Base-by-base conservation (phyloP, 805 yeast species). In the Clavispora phyllophila region DNA sequence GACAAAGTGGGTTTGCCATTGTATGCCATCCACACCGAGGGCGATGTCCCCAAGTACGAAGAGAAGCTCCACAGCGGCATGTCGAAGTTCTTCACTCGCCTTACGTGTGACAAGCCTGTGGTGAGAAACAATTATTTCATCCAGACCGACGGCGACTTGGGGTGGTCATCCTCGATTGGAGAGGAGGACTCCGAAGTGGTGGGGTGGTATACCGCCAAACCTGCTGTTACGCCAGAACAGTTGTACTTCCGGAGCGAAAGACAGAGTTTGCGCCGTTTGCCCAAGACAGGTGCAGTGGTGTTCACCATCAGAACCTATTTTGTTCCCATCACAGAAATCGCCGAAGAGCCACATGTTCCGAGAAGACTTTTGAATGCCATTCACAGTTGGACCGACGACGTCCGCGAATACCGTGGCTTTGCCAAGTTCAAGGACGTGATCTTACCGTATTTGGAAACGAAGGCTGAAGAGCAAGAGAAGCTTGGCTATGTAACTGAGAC, bases 221-320 rank as follows among this genome's bases (percentile, higher is more conserved):
- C 65, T 12, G 85, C 85, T 2, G 58, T 57, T 1, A 70, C 66
- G 24, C 59, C 78, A 8, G 63, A 61, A 14, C 70, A 72, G 45
- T 56, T 82, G 25, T 76, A 72, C 58, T 80, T 72, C 60, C 70
- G 87, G 49, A 76, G 82, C 22, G 87, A 82, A 56, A 66, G 87
- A 58, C 87, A 81, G 56, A 70, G 81, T 37, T 64, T 81, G 40
- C 68, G 86, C 51, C 66, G 84, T 53, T 64, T 81, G 44, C 87
- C 87, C 12, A 61, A 69, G 29, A 59, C 78, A 3, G 86, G 87
- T 9, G 82, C 75, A 10, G 63, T 72, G 18, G 61, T 76, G 2
- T 82, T 81, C 60, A 81, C 86, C 18, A 68, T 81, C 38, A 66
- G 87, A 51, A 82, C 87, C 0, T 81, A 81, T 53, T 80, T 81